Conservation (phyloP, 148 eudicot genomes). For the Salicornia ramosissima region DNA sequence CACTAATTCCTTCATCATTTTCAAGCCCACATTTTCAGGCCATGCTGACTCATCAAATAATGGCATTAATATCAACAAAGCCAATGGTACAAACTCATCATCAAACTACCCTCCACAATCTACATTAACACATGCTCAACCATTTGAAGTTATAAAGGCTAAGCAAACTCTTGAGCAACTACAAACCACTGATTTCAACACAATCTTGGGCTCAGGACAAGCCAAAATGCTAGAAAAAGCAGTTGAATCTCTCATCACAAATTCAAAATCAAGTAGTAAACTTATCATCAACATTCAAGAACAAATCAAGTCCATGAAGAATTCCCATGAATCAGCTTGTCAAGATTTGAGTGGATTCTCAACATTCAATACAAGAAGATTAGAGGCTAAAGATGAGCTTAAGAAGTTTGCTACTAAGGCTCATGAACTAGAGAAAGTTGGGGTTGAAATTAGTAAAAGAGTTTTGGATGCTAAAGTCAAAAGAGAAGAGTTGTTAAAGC, state of each 20-base stretch:
- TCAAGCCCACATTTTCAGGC: slow-evolving; percentile 28
- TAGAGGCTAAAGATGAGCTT: slow-evolving; percentile 17
- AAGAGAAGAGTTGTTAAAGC: slow-evolving; percentile 22
- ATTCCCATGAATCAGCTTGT: slow-evolving; percentile 20
- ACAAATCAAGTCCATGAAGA: slow-evolving; percentile 13
- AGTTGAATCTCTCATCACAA: slow-evolving; percentile 3
- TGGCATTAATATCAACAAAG: slow-evolving; percentile 14
- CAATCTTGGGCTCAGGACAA: slow-evolving; percentile 12
- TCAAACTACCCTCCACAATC: slow-evolving; percentile 2
- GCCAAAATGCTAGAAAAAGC: slow-evolving; percentile 21
- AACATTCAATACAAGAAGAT: slow-evolving; percentile 7
- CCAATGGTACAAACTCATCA: slow-evolving; percentile 1
- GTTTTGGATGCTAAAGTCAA: slow-evolving; percentile 5
- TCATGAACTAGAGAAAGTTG: slow-evolving; percentile 21
- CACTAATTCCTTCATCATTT: slow-evolving; percentile 28
- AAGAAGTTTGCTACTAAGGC: slow-evolving; percentile 24
- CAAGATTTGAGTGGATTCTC: slow-evolving; percentile 13
- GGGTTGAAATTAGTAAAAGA: slow-evolving; percentile 10
- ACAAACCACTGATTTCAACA: slow-evolving; percentile 13
- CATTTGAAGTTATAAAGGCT: slow-evolving; percentile 27
- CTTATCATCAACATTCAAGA: slow-evolving; percentile 10
- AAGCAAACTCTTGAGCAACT: slow-evolving; percentile 27
- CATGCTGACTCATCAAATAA: slow-evolving; percentile 3
- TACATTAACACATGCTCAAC: slow-evolving; percentile 5
- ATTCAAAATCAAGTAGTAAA: not conserved